Base-by-base conservation (phyloP, 352 stramenopile species). In the Pythium rishiriense region DNA sequence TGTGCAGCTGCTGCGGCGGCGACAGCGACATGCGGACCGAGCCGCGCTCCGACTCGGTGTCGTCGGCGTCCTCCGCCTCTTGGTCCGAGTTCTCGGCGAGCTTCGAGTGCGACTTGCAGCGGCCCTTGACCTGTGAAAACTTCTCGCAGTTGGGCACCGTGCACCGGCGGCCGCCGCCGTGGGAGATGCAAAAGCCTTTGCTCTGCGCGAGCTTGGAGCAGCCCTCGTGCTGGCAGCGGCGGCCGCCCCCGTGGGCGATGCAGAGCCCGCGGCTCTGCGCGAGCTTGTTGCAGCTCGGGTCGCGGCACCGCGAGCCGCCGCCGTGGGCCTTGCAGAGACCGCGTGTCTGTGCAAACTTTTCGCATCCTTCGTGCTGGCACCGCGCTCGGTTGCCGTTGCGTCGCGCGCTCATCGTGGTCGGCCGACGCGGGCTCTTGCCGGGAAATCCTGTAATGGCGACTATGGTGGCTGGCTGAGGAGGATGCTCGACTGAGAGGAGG, bases 101-200 rank as follows among this genome's bases (percentile, higher is more conserved):
- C 75, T 94, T 94, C 10, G 83, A 91, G 71, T 94, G 85, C 33
- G 81, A 88, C 75, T 94, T 94, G 73, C 85, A 94, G 22, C 85
- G 85, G 24, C 85, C 85, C 42, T 91, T 91, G 60, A 94, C 85
- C 62, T 94, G 85, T n/a, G 85, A 91, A 59, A 94, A 94, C 74
- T 94, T 94, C 56, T 91, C 76, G 64, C 88, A 96, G 68, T 85
- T 79, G 2, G 74, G 64, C 26, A 91, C 79, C 22, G 72, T 85
- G 68, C 85, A 94, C 1, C 85, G 83, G 0, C 83, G 85, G 6
- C 85, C 85, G 25, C 85, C 85, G 35, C 85, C 85, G 65, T 94
- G 85, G 21, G 85, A 88, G 55, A 94, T 91, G 75, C 85, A 94
- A 64, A 87, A 90, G 10, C 85, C 85, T 53, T 89, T 89, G 57